phyloP scores from a whole-genome alignment of 768 basidiomycete genomes.

The Suillus variegatus region DNA sequence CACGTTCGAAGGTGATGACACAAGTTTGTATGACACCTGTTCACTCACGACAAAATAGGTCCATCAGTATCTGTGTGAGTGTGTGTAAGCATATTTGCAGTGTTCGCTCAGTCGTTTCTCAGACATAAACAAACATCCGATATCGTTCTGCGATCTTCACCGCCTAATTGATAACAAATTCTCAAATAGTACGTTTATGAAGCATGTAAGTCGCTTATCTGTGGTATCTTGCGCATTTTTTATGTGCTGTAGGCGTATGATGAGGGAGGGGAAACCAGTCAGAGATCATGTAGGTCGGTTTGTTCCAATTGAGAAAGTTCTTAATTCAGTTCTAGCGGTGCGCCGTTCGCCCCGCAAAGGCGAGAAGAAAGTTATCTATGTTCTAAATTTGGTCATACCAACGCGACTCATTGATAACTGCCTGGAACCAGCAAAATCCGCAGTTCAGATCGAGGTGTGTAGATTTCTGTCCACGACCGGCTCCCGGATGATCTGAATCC shows the following conservation, averaged over 20 bases:
- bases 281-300: constrained; percentile 18
- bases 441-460: constrained; percentile 67
- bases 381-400: constrained; percentile 74
- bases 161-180: constrained; percentile 68
- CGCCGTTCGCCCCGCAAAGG: constrained; percentile 78
- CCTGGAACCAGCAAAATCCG: constrained; percentile 75
- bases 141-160: constrained; percentile 68
- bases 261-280: constrained; percentile 55
- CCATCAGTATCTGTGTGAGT: constrained; percentile 87
- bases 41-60: constrained; percentile 44
- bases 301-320: constrained; percentile 15
- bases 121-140: constrained; percentile 83
- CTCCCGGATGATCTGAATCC: constrained; percentile 9
- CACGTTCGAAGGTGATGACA: constrained; percentile 64
- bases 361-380: constrained; percentile 82
- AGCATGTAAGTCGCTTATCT: constrained; percentile 50
- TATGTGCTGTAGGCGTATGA: constrained; percentile 57
- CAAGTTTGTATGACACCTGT: constrained; percentile 17
- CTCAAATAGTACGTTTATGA: constrained; percentile 67
- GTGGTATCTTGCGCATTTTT: constrained; percentile 7
- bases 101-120: constrained; percentile 8
- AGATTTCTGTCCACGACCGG: constrained; percentile 12
- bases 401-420: constrained; percentile 71
- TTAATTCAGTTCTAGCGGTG: constrained; percentile 37
- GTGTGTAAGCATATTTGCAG: neutral